Evolutionary conservation across 2,329 filamentous ascomycete genomes (phyloP), one percentile per base, ranked within the genome.

Genomic region (Ceratocystis papillata): DNA sequence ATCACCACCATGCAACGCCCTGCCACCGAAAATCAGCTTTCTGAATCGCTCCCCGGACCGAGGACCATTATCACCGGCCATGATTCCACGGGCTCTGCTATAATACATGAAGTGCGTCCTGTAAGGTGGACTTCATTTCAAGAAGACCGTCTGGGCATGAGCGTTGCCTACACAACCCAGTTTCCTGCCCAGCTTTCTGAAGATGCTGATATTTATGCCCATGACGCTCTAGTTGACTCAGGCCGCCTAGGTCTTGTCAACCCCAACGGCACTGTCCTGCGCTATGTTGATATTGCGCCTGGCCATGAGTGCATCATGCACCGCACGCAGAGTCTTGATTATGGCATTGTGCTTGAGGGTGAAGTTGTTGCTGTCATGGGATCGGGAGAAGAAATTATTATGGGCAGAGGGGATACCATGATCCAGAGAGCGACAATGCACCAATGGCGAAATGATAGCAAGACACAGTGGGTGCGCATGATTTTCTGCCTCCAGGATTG

Each of bases 341-440:
- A 80, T 68, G 81, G 80, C 2, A 75, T 83, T 64, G 76, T 84
- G 2, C 70, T 84, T 5, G 81, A 84, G 69, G 82, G 82, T 1
- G 75, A 77, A 69, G 71, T 84, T 33, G 79, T 81, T 68, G 74
- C 83, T 72, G 65, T 78, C 2, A 72, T 84, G 3, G 81, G 82
- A 67, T 77, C 77, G n/a, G 81, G 81, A 1, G 79, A 79, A 66
- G 75, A 71, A 62, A 75, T 75, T 57, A 66, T 74, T 28, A 74
- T 84, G 76, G 73, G 74, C 60, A 73, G 76, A 10, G 82, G 82
- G 2, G 81, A 84, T 70, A 73, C 83, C n/a, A 78, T 78, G 8
- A 78, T 84, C 22, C 81, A 84, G 72, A 74, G 82, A 50, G 80
- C 77, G 0, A 83, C 81, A 2, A 80, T 79, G 74, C 82, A 84